phyloP scores from a whole-genome alignment of 2,329 filamentous ascomycete species.

The Claviceps purpurea region DNA sequence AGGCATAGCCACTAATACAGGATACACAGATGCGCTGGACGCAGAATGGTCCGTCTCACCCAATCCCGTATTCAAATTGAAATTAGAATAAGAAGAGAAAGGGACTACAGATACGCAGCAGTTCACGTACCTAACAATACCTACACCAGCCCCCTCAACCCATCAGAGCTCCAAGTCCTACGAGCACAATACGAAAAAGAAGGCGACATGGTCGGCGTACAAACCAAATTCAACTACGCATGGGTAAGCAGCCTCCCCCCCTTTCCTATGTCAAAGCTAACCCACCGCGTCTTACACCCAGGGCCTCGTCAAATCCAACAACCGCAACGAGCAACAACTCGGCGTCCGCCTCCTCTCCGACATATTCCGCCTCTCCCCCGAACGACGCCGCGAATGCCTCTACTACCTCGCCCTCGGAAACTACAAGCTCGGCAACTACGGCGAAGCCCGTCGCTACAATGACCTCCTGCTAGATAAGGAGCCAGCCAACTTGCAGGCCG shows the following conservation, averaged over 20 bases:
- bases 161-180: conserved; percentile 82
- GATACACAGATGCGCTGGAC: conserved; percentile 74
- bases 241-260: conserved; percentile 50
- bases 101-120: neutral
- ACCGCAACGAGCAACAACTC: conserved; percentile 78
- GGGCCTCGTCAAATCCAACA: conserved; percentile 89
- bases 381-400: conserved; percentile 90
- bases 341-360: conserved; percentile 88
- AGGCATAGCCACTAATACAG: neutral
- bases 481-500: conserved; percentile 79
- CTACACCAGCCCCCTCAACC: conserved; percentile 60
- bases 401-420: conserved; percentile 97
- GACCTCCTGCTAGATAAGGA: conserved; percentile 84
- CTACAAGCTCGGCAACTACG: conserved; percentile 97
- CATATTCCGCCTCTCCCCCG: conserved; percentile 87
- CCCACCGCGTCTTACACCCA: conserved; percentile 20
- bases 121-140: neutral
- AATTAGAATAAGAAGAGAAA: neutral
- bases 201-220: conserved; percentile 88
- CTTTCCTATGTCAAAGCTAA: neutral
- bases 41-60: conserved; percentile 66
- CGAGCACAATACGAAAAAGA: conserved; percentile 94
- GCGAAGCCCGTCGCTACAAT: conserved; percentile 87
- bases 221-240: conserved; percentile 99
- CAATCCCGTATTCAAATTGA: neutral